Base-by-base conservation (phyloP, 2,329 filamentous ascomycete species). In the Fusarium sp. region DNA sequence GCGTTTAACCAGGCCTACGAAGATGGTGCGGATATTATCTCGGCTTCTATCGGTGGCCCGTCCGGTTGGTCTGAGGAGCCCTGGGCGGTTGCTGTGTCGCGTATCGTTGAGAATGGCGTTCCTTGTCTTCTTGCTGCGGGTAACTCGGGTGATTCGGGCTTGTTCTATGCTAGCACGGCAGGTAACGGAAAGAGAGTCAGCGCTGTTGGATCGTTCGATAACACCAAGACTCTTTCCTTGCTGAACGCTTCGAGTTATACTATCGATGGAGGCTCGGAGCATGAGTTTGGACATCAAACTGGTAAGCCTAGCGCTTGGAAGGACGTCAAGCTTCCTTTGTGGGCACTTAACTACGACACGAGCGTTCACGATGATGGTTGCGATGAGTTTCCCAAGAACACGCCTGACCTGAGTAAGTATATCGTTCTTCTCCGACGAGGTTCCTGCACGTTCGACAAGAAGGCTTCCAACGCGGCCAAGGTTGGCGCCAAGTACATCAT, bases 341-440 rank as follows among this genome's bases (percentile, higher is more conserved):
- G 83, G 79, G 78, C 86, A 12, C 80, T 82, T 30, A 85, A 79
- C 73, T 82, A 83, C 64, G 81, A 90, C 77, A 82, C 83, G 16
- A 80, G 81, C 3, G 80, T 84, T 30, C 67, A 79, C 0, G 80
- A 84, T 41, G 84, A 87, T 65, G 87, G 80, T 13, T 91, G 90
- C 73, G 74, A 81, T 3, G 77, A 85, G 10, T 83, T 85, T 41
- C 86, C 87, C 4, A 82, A 79, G 16, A 80, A 82, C 63, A 88
- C 86, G 0, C 87, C 88, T 2, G 85, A 90, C 69, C 81, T 92
- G 18, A 85, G 84, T 46, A 80, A 81, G 25, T 81, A 85, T 52
- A 85, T 92, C 40, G 88, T 90, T 6, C 83, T 91, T 11, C 81
- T 91, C 41, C 86, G 86, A 48, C 84, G 88, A 25, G 88, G 88